Base-by-base conservation (phyloP, 1,139 yeast species). In the Protomyces macrosporus region DNA sequence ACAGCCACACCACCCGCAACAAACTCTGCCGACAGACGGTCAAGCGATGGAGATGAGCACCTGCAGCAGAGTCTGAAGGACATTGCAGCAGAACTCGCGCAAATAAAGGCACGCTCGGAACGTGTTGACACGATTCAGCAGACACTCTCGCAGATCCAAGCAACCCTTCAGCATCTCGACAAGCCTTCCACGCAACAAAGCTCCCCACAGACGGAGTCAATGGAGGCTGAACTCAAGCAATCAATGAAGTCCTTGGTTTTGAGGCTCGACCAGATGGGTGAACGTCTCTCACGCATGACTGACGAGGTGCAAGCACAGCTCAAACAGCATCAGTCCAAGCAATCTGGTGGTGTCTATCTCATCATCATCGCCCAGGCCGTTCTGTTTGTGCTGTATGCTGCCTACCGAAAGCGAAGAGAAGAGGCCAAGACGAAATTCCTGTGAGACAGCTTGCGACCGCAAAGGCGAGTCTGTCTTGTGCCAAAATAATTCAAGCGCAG, bases 301-400 rank as follows among this genome's bases (percentile, higher is more conserved):
- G 56, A 58, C 40, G 45, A 58, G 35, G 42, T 58, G 5, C 56
- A 58, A 52, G 39, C 51, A 16, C 62, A 52, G 53, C 53, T 55
- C 7, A 56, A 58, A 5, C 62, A 51, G 16, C 32, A 14, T 14
- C 48, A 16, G 33, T 58, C 42, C 51, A 51, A 12, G 56, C 55
- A 5, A 10, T 50, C 34, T 39, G 42, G 45, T 39, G 62, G 56
- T 32, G 56, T 58, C 36, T 52, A 51, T 35, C 52, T 58, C 23
- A 51, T 58, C 42, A 52, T 58, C 23, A 34, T 51, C 34, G 62
- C 53, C 2, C 62, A 58, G 32, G 34, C 39, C 45, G 37, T 42
- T n/a, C 5, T 42, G 48, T 16, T 42, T n/a, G 48, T 5, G 5
- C 33, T 42, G 9, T 42, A 42, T 7, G 32, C 48, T 10, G 16